Conservation (phyloP, 2,329 filamentous ascomycete species). For the Chrysoporthe puriensis region DNA sequence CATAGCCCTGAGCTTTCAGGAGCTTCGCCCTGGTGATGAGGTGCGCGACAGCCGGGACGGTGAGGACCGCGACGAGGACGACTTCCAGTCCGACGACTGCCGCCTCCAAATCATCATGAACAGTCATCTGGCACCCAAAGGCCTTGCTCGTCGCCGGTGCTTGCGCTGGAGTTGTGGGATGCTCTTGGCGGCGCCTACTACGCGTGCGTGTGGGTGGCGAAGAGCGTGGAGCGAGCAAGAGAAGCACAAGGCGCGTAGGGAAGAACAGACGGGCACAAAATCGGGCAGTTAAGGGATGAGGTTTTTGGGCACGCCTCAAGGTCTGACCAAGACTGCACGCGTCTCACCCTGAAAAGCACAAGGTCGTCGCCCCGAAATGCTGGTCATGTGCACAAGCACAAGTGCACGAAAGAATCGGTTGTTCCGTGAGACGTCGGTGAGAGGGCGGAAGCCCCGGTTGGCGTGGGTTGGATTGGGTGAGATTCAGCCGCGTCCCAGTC, state of each 20-base stretch:
- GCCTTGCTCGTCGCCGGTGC: background rate
- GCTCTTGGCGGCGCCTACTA: background rate
- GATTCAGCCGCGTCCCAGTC: constrained; percentile 3
- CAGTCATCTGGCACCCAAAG: constrained; percentile 19
- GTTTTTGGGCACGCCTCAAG: background rate
- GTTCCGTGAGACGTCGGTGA: constrained; percentile 7
- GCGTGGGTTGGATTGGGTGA: background rate
- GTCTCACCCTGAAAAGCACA: background rate
- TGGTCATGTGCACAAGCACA: constrained; percentile 1
- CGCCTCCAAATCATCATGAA: constrained; percentile 19
- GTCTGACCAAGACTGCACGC: background rate
- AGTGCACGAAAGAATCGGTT: background rate
- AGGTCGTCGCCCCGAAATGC: background rate
- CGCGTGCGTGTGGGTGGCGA: constrained; percentile 2
- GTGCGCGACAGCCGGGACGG: constrained; percentile 31
- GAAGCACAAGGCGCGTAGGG: background rate
- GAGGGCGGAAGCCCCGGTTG: background rate
- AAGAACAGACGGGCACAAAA: background rate
- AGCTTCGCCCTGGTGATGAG: constrained; percentile 23
- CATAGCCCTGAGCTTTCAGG: constrained; percentile 30
- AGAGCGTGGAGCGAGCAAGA: background rate
- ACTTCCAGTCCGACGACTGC: constrained; percentile 23
- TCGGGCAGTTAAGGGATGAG: background rate
- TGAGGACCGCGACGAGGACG: constrained; percentile 28
- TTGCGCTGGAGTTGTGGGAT: background rate